Base-by-base conservation (phyloP, 2,329 filamentous ascomycete species). In the Monosporascus sp. region DNA sequence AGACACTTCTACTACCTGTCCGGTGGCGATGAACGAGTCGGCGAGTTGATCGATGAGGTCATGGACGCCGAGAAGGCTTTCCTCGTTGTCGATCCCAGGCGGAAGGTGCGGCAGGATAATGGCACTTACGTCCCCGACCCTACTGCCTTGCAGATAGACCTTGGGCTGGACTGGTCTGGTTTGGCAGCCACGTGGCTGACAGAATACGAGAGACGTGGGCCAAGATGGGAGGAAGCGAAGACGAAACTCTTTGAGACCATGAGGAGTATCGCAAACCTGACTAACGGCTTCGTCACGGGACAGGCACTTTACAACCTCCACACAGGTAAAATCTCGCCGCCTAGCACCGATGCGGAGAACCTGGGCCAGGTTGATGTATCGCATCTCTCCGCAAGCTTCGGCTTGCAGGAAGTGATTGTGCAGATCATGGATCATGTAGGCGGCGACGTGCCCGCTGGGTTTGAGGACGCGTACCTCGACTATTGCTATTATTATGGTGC, bases 401-500 rank as follows among this genome's bases (percentile, higher is more conserved):
- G 83, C 2, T 69, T 84, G 0, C 72, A 78, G 0, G 83, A 85
- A 63, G 79, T 84, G 2, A 70, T 82, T 8, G 76, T 81, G 0
- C 81, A 85, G 56, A 59, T 83, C 1, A 69, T 80, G 2, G 74
- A 81, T 46, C 76, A 79, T 60, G 75, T 73, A 16, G 74, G 71
- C 2, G 69, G 72, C 1, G 72, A 76, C 2, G 56, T 75, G 0
- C 78, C 81, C 0, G 59, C 70, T 8, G 74, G 74, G 0, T 84
- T 85, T 62, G 71, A 78, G 48, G 64, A 76, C 7, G 79, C 76
- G 0, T 85, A 81, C 76, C 67, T 84, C 1, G 82, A 84, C 49
- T 85, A 85, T 66, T 82, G 80, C 61, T 78, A 77, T 62, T 83
- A 82, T 66, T 85, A 81, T 59, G 71, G 73, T 8, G 81, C 79